phyloP scores from a whole-genome alignment of 495 filamentous ascomycete genomes.

The Chaetomium fimeti region DNA sequence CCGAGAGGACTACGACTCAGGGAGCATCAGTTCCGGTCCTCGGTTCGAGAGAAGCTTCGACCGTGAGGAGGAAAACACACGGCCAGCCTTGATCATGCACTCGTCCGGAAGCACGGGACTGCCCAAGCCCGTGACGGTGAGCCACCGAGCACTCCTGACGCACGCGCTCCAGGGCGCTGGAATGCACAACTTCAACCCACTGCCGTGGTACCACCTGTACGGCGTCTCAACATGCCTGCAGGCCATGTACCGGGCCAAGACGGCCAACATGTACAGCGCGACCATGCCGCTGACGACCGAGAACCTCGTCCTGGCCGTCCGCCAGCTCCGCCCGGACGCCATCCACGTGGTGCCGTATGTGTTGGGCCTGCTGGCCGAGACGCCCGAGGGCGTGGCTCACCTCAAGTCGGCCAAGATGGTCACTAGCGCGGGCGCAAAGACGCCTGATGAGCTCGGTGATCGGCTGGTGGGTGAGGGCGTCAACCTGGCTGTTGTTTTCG shows the following conservation, averaged over 20 bases:
- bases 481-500: background rate
- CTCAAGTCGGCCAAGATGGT: background rate
- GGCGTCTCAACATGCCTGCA: slow-evolving; percentile 6
- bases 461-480: background rate
- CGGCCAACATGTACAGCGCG: slow-evolving; percentile 8
- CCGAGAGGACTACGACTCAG: no score
- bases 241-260: slow-evolving; percentile 10
- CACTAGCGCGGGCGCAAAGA: background rate
- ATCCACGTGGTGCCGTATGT: slow-evolving; percentile 7
- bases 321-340: background rate
- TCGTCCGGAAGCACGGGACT: background rate
- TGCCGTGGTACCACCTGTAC: slow-evolving; percentile 7
- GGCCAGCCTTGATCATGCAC: no score
- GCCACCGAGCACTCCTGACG: background rate
- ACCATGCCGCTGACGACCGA: slow-evolving; percentile 6
- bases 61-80: no score
- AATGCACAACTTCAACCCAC: slow-evolving; percentile 5
- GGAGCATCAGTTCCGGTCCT: no score
- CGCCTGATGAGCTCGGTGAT: background rate
- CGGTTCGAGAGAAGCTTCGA: no score
- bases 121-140: slow-evolving; percentile 6
- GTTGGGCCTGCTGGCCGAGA: background rate
- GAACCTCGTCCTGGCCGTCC: background rate
- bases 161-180: background rate
- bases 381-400: background rate